A percentile compares a stretch with the other conserved stretches of the same genome.
Conservation (phyloP, 179 eudicot genomes). For the Beta corolliflora region DNA sequence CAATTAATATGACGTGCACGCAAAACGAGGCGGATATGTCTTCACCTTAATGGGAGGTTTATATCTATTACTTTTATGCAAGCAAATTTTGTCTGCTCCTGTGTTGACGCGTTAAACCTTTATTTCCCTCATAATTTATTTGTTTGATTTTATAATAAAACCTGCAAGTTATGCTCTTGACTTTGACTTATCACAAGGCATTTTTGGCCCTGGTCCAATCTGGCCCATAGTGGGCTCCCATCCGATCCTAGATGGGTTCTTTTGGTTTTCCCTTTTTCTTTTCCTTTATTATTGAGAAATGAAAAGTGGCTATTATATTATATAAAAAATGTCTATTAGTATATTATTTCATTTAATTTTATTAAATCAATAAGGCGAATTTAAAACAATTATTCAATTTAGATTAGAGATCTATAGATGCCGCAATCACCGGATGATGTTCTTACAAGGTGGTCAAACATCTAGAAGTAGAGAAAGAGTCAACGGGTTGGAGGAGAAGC, state of each 20-base stretch:
- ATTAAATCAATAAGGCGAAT: not conserved
- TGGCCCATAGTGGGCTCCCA: slow-evolving; percentile 31
- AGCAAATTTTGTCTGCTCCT: slow-evolving; percentile 32
- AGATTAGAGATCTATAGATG: slow-evolving; percentile 26
- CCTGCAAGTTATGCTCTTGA: slow-evolving; percentile 32
- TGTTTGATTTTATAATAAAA: not conserved
- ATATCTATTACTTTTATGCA: slow-evolving; percentile 24
- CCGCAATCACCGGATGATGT: slow-evolving; percentile 41
- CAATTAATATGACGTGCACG: slow-evolving; percentile 28
- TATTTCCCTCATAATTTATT: not conserved
- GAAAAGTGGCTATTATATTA: not conserved
- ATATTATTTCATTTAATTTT: not conserved
- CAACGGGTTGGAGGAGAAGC: slow-evolving; percentile 22
- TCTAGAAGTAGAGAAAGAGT: slow-evolving; percentile 34
- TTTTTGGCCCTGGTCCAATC: slow-evolving; percentile 22
- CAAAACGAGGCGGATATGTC: slow-evolving; percentile 34
- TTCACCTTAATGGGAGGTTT: slow-evolving; percentile 11
- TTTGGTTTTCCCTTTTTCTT: no score
- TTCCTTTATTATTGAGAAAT: not conserved
- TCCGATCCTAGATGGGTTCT: slow-evolving; percentile 26
- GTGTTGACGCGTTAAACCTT: slow-evolving; percentile 40
- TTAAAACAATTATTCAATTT: not conserved
- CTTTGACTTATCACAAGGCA: slow-evolving; percentile 32
- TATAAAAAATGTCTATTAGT: not conserved
- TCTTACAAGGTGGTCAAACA: slow-evolving; percentile 33